Evolutionary conservation across 176 grass and related monocot species (phyloP).

Genomic region (Cenchrus americanus): DNA sequence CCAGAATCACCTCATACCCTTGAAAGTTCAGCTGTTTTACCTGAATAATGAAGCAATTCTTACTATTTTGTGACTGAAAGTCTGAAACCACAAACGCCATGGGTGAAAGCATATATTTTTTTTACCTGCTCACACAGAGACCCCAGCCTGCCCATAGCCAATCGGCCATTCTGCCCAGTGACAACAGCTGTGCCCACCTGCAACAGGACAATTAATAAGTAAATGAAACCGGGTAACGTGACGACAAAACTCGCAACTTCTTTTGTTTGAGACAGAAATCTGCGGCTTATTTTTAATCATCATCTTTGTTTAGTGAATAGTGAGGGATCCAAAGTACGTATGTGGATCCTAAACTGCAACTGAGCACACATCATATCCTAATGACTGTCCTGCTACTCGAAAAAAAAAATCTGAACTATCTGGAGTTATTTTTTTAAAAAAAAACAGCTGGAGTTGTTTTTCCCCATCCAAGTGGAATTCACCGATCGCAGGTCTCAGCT

Average conservation of each 20-base stretch:
- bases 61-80: neutral
- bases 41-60: slow-evolving; percentile 45
- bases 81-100: slow-evolving; percentile 9
- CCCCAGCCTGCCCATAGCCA: slow-evolving; percentile 88
- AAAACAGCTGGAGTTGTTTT: too few species aligned
- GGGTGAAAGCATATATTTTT: neutral
- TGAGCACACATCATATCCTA: neutral
- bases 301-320: neutral
- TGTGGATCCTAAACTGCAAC: neutral
- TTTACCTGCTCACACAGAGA: slow-evolving; percentile 86
- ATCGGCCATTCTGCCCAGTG: slow-evolving; percentile 79
- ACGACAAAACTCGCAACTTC: neutral
- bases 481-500: neutral
- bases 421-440: too few species aligned
- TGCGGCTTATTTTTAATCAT: neutral
- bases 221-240: neutral
- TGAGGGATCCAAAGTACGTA: neutral
- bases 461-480: neutral
- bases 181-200: slow-evolving; percentile 97
- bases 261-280: neutral
- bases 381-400: too few species aligned
- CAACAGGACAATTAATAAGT: slow-evolving; percentile 1
- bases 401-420: neutral
- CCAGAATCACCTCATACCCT: slow-evolving; percentile 93
- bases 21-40: slow-evolving; percentile 78